phyloP scores from a whole-genome alignment of 164 flowering plant species.

The Amborella trichopoda region DNA sequence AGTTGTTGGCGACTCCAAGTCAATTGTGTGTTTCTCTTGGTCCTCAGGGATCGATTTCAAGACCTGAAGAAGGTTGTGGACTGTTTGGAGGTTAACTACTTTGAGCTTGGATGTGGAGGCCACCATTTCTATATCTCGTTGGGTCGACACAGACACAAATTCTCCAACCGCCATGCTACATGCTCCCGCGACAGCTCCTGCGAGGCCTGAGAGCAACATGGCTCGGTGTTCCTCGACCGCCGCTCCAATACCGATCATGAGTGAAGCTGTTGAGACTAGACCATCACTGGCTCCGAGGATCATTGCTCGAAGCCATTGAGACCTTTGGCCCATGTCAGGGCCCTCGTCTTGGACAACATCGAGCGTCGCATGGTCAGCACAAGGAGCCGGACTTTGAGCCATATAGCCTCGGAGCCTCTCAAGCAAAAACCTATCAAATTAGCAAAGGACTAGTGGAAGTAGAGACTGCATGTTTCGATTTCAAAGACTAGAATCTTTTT shows the following conservation, averaged over 20 bases:
- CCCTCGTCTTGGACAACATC: neutral
- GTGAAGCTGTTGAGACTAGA: too few species aligned
- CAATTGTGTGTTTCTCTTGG: neutral
- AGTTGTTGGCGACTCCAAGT: neutral
- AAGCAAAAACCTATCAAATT: too few species aligned
- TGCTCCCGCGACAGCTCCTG: constrained; percentile 58
- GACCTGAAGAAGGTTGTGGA: constrained; percentile 1
- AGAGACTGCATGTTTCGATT: too few species aligned
- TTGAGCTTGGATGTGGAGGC: neutral
- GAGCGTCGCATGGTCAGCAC: too few species aligned
- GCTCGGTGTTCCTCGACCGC: constrained; percentile 27
- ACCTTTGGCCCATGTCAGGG: constrained; percentile 29
- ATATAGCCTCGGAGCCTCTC: too few species aligned
- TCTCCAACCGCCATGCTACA: constrained; percentile 69
- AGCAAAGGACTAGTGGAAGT: too few species aligned
- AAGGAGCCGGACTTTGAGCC: too few species aligned
- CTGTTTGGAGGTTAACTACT: neutral
- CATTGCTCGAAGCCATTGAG: constrained; percentile 61
- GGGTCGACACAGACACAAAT: constrained; percentile 51
- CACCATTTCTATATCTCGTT: constrained; percentile 33
- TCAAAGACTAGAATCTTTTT: too few species aligned
- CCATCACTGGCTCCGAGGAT: constrained; percentile 46
- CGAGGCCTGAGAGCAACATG: constrained; percentile 47
- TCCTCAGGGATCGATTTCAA: neutral
- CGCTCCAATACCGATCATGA: constrained; percentile 52